These are phyloP conservation scores for Actinidia arguta DNA, from an alignment of 179 eudicot genomes.

Conservation along the genomic window DNA sequence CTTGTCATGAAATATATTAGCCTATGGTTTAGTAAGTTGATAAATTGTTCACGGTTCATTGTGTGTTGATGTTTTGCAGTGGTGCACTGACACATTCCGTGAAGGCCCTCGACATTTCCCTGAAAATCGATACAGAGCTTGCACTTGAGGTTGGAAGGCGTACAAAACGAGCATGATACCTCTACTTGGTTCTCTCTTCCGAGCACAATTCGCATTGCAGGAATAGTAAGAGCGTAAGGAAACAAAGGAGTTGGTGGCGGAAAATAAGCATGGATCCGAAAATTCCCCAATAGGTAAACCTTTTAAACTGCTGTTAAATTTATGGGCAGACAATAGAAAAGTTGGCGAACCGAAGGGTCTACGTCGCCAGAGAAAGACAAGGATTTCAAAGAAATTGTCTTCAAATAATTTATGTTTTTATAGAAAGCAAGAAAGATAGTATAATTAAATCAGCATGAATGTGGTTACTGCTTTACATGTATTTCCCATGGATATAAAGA, in stretches of 20 bases:
- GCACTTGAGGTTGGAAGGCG: constrained; percentile 96
- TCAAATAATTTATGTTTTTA: not conserved
- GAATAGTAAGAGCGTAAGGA: not conserved
- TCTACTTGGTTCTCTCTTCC: no score
- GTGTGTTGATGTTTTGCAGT: constrained; percentile 44
- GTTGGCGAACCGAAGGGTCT: not conserved
- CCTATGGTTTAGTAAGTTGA: not conserved
- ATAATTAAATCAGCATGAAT: no score
- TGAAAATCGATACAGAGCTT: constrained; percentile 90
- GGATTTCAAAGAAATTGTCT: not conserved
- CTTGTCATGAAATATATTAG: not conserved
- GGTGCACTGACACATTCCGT: constrained; percentile 96
- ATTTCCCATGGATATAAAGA: not conserved
- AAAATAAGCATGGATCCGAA: not conserved
- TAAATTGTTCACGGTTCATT: not conserved
- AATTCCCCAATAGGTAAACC: not conserved
- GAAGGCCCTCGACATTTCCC: constrained; percentile 89
- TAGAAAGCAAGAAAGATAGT: no score
- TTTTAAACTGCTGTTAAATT: constrained; percentile 1
- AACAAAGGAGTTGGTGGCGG: not conserved
- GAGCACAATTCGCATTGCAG: not conserved
- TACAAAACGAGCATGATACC: constrained; percentile 75
- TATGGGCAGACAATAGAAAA: not conserved
- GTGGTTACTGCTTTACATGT: no score
- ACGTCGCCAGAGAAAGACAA: not conserved